Base-by-base conservation (phyloP, 2,329 filamentous ascomycete genomes). In the Epichloe scottii region DNA sequence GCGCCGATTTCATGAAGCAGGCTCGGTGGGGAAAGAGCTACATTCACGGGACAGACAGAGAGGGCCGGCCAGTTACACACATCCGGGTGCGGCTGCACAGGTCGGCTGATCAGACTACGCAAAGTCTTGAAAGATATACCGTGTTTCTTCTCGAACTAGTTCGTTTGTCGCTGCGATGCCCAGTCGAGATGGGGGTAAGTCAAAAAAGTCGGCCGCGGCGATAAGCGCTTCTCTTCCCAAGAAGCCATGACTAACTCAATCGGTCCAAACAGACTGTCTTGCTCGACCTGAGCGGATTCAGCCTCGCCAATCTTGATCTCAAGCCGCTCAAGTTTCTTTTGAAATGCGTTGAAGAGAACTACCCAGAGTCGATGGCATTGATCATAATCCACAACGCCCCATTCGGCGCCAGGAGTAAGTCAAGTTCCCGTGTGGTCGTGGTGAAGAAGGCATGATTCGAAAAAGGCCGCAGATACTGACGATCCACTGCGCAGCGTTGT, bases 321-420 rank as follows among this genome's bases (percentile, higher is more conserved):
- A 11, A 30, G 26, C 26, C 26, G 11, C 26, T 30, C 26, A 30
- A 30, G 26, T 30, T 30, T 30, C 26, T 30, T 11, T 30, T 10
- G 26, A 30, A 30, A 10, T 30, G 26, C 26, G 26, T 30, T 4
- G 89, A 95, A 69, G 89, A 89, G 52, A 95, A 96, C 66, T 96
- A 95, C 60, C 89, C 89, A 1, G 89, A 95, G 66, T 88, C 81
- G 42, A 75, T 95, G 1, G 89, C 89, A 33, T 77, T 84, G 3
- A 85, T 95, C 2, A 76, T 95, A 40, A 86, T 96, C 37, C 90
- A 95, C 73, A 93, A 93, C 66, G 82, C 89, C 0, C 90, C 89
- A 6, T 95, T 89, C 87, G 73, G 95, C 46, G 95, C 95, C 72
- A 88, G 91, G 70, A 82, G 85, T 81, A 65, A 46, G 72, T 68